phyloP scores from a whole-genome alignment of 1,139 yeast genomes.

The Candida sp. region DNA sequence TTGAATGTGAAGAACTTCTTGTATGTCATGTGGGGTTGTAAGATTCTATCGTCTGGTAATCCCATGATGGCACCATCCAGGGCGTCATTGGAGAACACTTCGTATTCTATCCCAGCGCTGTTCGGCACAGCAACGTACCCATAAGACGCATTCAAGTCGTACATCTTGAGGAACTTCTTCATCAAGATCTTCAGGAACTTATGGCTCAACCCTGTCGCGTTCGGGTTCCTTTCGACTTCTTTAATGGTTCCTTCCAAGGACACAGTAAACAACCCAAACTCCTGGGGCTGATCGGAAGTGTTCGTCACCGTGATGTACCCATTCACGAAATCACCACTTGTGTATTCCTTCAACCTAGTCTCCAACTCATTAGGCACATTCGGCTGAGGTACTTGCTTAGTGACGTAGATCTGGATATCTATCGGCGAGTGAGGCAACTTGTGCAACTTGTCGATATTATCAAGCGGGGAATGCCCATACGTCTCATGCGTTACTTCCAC shows the following conservation, averaged over 20 bases:
- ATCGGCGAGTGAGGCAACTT: conserved; percentile 40
- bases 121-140: conserved; percentile 48
- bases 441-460: conserved; percentile 46
- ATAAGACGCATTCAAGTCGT: conserved; percentile 50
- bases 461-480: conserved; percentile 48
- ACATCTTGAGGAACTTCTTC: conserved; percentile 52
- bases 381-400: conserved; percentile 45
- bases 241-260: conserved; percentile 52
- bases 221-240: conserved; percentile 29
- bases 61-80: conserved; percentile 57
- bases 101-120: conserved; percentile 55
- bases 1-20: conserved; percentile 69
- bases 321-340: conserved; percentile 43
- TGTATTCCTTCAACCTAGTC: conserved; percentile 48
- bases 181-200: conserved; percentile 36
- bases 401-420: conserved; percentile 46
- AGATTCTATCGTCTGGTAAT: conserved; percentile 51
- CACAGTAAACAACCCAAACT: conserved; percentile 50
- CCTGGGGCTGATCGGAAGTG: conserved; percentile 39
- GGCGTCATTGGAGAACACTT: conserved; percentile 43
- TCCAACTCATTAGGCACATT: conserved; percentile 38
- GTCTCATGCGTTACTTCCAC: conserved; percentile 29
- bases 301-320: conserved; percentile 46
- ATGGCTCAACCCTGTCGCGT: conserved; percentile 18
- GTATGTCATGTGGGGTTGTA: conserved; percentile 55